These are phyloP conservation scores for Tardiomyces depauwii DNA, from an alignment of 1,139 yeast genomes.

Conservation along the genomic window DNA sequence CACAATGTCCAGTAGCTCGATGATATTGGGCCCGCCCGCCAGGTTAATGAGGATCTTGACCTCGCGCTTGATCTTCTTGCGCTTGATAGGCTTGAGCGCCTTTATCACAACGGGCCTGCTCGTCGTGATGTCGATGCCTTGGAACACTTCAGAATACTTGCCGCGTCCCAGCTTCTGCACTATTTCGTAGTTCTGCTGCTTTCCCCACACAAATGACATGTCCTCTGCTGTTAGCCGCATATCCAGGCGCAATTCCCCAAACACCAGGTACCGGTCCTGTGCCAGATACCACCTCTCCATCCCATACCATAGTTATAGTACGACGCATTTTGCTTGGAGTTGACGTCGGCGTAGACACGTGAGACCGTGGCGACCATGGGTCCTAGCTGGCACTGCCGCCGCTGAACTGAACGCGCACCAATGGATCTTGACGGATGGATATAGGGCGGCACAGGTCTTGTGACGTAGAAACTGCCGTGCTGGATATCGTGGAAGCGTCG, in stretches of 20 bases:
- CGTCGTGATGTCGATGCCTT: constrained; percentile 40
- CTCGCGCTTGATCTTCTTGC: constrained; percentile 87
- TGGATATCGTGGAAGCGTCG: too few relatives aligned
- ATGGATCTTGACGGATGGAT: too few relatives aligned
- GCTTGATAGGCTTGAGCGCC: constrained; percentile 85
- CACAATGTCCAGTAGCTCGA: constrained; percentile 65
- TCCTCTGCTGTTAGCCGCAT: neutral
- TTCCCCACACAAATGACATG: neutral
- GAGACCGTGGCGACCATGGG: constrained; percentile 31
- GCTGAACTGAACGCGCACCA: neutral
- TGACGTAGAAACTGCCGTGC: too few relatives aligned
- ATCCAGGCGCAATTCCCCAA: neutral
- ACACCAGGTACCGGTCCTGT: neutral
- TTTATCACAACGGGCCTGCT: constrained; percentile 49
- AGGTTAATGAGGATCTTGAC: constrained; percentile 78
- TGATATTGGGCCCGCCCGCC: constrained; percentile 69
- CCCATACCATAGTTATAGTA: constrained; percentile 70
- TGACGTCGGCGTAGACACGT: constrained; percentile 72
- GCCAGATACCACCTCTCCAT: neutral
- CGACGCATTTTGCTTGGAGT: constrained; percentile 56
- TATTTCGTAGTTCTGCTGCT: constrained; percentile 49
- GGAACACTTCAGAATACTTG: constrained; percentile 86
- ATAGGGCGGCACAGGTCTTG: too few relatives aligned
- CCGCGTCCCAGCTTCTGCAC: constrained; percentile 85
- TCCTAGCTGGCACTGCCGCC: neutral